Percentiles rank a stretch among this genome's conserved stretches.
phyloP scores from a whole-genome alignment of 768 basidiomycete species.

The Chalciporus pseudorubinellus region DNA sequence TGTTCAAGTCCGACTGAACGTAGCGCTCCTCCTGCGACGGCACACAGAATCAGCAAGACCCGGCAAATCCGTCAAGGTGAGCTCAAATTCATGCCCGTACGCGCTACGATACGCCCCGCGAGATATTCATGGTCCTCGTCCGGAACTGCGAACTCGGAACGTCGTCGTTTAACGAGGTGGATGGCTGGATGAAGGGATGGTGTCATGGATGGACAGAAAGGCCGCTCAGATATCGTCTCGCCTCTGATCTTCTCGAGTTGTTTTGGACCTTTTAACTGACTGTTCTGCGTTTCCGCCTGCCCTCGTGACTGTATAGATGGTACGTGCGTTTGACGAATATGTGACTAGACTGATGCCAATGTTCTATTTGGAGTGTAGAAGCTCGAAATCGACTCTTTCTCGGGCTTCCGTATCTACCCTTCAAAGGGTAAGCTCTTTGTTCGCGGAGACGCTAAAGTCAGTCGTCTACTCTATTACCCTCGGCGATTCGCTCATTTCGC shows the following conservation, averaged over 20 bases:
- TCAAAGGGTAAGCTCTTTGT: conserved; percentile 95
- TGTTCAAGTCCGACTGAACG: conserved; percentile 22
- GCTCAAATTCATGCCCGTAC: conserved; percentile 36
- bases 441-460: conserved; percentile 93
- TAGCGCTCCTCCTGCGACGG: conserved; percentile 12
- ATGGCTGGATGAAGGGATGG: conserved; percentile 43
- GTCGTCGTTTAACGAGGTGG: conserved; percentile 14
- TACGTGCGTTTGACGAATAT: conserved; percentile 11
- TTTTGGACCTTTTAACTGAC: conserved; percentile 20
- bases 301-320: conserved; percentile 18
- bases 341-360: background rate
- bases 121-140: conserved; percentile 7
- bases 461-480: conserved; percentile 3
- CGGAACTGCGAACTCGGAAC: conserved; percentile 4
- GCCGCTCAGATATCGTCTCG: background rate
- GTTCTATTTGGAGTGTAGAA: conserved; percentile 51
- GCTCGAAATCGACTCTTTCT: conserved; percentile 99
- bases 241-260: conserved; percentile 12
- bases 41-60: conserved; percentile 25
- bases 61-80: conserved; percentile 59
- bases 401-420: conserved; percentile 97
- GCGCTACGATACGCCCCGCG: conserved; percentile 7
- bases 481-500: background rate
- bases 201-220: conserved; percentile 36
- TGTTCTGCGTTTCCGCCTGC: background rate